Percentiles rank a stretch among this genome's conserved stretches.
phyloP scores from a whole-genome alignment of 768 basidiomycete genomes.

The Tephrocybe sp. region DNA sequence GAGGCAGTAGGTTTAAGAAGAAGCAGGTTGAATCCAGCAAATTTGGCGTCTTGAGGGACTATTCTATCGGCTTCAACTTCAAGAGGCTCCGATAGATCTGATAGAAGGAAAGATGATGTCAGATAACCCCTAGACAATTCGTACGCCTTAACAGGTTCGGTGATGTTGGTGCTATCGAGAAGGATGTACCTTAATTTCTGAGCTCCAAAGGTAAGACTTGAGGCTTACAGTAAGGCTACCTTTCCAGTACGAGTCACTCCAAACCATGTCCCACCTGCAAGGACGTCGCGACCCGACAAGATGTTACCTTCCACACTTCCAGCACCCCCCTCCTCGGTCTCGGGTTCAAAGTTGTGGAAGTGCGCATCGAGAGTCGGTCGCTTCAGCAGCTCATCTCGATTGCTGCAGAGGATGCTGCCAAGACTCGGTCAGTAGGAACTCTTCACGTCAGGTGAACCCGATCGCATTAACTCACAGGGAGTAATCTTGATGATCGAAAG shows the following conservation, averaged over 20 bases:
- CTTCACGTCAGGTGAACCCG: conserved; percentile 1
- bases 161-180: conserved; percentile 75
- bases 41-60: conserved; percentile 45
- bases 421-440: conserved; percentile 8
- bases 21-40: conserved; percentile 81
- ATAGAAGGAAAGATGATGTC: conserved; percentile 63
- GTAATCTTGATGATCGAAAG: conserved; percentile 73
- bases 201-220: conserved; percentile 6
- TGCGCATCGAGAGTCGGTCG: conserved; percentile 64
- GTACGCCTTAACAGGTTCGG: conserved; percentile 52
- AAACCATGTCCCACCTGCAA: conserved; percentile 82
- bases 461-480: conserved; percentile 57
- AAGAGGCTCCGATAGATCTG: conserved; percentile 43
- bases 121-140: conserved; percentile 67
- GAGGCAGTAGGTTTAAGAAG: conserved; percentile 48
- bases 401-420: conserved; percentile 66
- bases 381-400: conserved; percentile 72
- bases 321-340: conserved; percentile 23
- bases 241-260: conserved; percentile 65
- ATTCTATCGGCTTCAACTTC: conserved; percentile 47
- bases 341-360: conserved; percentile 64
- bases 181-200: conserved; percentile 17
- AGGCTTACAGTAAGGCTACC: conserved; percentile 68
- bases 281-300: conserved; percentile 72
- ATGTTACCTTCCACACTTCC: conserved; percentile 32